Percentiles rank a stretch among this genome's conserved stretches.
phyloP scores from a whole-genome alignment of 2,329 filamentous ascomycete genomes.

The Gyromitra esculenta region DNA sequence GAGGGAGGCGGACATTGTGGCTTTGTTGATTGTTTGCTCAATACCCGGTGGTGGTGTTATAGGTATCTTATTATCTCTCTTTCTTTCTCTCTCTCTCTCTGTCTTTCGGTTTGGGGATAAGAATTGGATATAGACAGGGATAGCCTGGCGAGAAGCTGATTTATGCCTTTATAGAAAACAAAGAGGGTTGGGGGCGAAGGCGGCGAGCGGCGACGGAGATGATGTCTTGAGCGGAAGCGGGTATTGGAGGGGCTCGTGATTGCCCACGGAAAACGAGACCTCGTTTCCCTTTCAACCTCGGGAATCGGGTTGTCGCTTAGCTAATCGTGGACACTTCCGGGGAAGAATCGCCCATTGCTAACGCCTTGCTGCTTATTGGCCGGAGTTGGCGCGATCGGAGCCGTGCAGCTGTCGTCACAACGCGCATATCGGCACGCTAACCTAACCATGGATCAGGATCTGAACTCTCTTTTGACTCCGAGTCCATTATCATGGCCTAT shows the following conservation, averaged over 20 bases:
- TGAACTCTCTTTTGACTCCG: neutral
- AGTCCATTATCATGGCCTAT: neutral
- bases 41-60: constrained; percentile 5
- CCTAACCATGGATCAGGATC: neutral
- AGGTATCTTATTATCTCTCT: neutral
- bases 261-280: constrained; percentile 37
- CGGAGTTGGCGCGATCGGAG: neutral
- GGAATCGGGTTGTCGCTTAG: constrained; percentile 44
- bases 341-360: constrained; percentile 20
- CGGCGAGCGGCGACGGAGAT: constrained; percentile 33
- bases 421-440: neutral
- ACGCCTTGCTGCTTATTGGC: constrained; percentile 8
- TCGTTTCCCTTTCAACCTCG: constrained; percentile 39
- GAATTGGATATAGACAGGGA: constrained; percentile 25
- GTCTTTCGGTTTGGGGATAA: neutral
- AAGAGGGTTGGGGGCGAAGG: constrained; percentile 16
- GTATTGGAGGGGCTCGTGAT: constrained; percentile 45
- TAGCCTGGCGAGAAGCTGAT: constrained; percentile 2
- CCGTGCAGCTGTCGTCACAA: constrained; percentile 12
- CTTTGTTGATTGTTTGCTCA: constrained; percentile 41
- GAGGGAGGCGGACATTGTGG: constrained; percentile 53
- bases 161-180: constrained; percentile 19
- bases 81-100: neutral
- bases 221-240: constrained; percentile 14
- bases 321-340: constrained; percentile 33